phyloP scores from a whole-genome alignment of 495 filamentous ascomycete genomes.

The Daldinia caldariorum region DNA sequence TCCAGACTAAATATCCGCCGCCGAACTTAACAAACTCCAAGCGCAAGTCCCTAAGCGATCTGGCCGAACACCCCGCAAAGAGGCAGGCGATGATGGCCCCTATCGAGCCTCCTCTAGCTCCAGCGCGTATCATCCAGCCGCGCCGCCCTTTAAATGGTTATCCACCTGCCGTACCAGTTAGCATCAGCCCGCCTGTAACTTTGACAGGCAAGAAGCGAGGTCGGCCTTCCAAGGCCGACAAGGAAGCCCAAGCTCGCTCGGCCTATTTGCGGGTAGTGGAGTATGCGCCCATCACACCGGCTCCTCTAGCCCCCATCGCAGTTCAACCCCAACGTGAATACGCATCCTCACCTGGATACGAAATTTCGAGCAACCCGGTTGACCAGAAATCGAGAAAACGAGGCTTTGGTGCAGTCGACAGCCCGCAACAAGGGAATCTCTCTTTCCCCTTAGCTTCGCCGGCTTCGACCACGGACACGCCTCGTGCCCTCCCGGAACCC shows the following conservation, averaged over 20 bases:
- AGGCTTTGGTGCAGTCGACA: slow-evolving; percentile 42
- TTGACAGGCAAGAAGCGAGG: slow-evolving; percentile 48
- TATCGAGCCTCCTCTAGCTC: slow-evolving; percentile 41
- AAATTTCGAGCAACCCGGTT: slow-evolving; percentile 39
- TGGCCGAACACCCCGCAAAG: slow-evolving; percentile 54
- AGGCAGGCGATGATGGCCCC: slow-evolving; percentile 52
- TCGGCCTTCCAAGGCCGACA: slow-evolving; percentile 51
- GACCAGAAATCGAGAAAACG: slow-evolving; percentile 45
- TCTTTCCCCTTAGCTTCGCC: slow-evolving; percentile 42
- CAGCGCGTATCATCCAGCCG: slow-evolving; percentile 48
- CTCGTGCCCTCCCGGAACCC: slow-evolving; percentile 45
- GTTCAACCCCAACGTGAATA: slow-evolving; percentile 45
- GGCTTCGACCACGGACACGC: slow-evolving; percentile 45
- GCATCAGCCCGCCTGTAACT: slow-evolving; percentile 43
- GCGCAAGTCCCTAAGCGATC: slow-evolving; percentile 56
- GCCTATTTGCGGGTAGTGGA: slow-evolving; percentile 49
- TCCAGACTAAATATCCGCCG: slow-evolving; percentile 50
- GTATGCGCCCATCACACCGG: slow-evolving; percentile 52
- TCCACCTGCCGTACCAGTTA: slow-evolving; percentile 36
- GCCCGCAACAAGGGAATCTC: slow-evolving; percentile 39
- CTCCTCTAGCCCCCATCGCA: slow-evolving; percentile 46
- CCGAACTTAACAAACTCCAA: slow-evolving; percentile 54
- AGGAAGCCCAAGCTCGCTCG: slow-evolving; percentile 48
- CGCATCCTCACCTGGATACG: slow-evolving; percentile 46
- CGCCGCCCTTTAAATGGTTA: slow-evolving; percentile 56